Base-by-base conservation (phyloP, 192 early-diverging fungal genomes). In the Jimgerdemannia flammicorona region DNA sequence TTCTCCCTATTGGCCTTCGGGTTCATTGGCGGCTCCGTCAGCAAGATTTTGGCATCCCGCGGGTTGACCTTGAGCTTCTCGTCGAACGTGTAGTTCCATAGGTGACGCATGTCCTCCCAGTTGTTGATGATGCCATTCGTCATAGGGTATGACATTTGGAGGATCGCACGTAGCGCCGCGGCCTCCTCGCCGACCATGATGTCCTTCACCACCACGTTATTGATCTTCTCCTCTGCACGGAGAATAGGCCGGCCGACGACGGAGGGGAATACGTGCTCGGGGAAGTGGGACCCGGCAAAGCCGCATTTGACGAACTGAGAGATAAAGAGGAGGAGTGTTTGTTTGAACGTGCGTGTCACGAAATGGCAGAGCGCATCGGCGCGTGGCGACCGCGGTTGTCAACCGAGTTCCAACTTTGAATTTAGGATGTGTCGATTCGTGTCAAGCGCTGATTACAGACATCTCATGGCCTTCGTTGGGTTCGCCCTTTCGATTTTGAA, bases 111-210 rank as follows among this genome's bases (percentile, higher is more conserved):
- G 77, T 99, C 97, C 66, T 97, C 96, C 97, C 97, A 99, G 87
- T 98, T 95, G 75, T 90, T 85, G 67, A 99, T 91, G 70, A 99
- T 94, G 8, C 98, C 98, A 86, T 99, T 98, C 81, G 99, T 96
- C 93, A 99, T 96, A 17, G 98, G 98, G 80, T 99, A 99, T 44
- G 91, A 90, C 92, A 99, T 96, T 79, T 98, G 92, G 11, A 99
- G 89, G 74, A 93, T 92, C 40, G 90, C 87, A 4, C 98, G 90
- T 29, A 95, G 75, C 40, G 89, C 91, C 10, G 96, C 93, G 19
- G 98, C 98, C 78, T 99, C 97, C 75, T 99, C 97, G 18, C 98
- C 98, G 19, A 99, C 94, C 90, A 98, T 98, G 75, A 99, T 95
- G 83, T 99, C 97, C 80, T 95, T 95, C 66, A 99, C 83, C 76